Evolutionary conservation across 257 asterid genomes (phyloP).

Genomic region (Rehmannia glutinosa): DNA sequence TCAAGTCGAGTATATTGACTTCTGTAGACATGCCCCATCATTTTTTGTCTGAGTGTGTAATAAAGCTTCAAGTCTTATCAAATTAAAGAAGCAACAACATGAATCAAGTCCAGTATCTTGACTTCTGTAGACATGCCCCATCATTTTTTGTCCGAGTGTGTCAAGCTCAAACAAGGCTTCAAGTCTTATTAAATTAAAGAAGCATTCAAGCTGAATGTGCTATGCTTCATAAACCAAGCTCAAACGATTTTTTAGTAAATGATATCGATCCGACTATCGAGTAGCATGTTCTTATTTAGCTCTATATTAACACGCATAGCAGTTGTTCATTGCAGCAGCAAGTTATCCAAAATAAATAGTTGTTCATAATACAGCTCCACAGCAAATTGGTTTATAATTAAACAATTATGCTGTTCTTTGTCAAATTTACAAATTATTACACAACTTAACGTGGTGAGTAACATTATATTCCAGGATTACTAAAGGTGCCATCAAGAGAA

Average conservation of each 20-base stretch:
- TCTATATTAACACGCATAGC: not conserved
- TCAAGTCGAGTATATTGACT: not conserved
- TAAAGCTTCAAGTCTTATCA: not conserved
- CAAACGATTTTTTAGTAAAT: not conserved
- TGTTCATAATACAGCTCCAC: not conserved
- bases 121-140: not conserved
- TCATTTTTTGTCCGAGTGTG: not conserved
- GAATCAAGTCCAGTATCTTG: not conserved
- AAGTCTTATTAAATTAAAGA: not conserved
- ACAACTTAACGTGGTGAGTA: not conserved
- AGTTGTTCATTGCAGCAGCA: too few relatives aligned
- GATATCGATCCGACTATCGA: not conserved
- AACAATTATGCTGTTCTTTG: not conserved
- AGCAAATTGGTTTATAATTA: not conserved
- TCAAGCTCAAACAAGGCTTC: not conserved
- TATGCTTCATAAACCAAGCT: not conserved
- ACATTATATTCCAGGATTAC: not conserved
- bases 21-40: not conserved
- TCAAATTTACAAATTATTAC: too few relatives aligned
- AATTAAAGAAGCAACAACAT: not conserved
- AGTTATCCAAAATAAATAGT: not conserved
- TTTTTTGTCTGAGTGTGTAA: not conserved
- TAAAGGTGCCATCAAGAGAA: not conserved
- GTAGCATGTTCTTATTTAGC: not conserved
- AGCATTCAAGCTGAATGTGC: not conserved